phyloP scores from a whole-genome alignment of 805 yeast species.

The Middelhovenomyces tepae region DNA sequence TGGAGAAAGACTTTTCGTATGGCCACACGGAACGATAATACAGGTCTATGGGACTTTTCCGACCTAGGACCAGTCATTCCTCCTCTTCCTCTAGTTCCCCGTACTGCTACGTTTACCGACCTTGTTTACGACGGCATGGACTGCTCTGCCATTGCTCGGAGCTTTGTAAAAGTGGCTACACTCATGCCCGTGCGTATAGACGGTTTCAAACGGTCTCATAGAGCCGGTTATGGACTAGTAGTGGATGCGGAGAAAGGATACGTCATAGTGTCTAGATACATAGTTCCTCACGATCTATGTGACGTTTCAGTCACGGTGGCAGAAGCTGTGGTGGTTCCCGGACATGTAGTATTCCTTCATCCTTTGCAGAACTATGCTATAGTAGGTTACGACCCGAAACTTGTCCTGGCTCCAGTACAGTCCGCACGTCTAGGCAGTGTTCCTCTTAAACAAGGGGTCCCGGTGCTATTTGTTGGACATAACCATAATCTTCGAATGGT shows the following conservation, averaged over 20 bases:
- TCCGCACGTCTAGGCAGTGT: constrained; percentile 53
- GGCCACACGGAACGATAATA: constrained; percentile 49
- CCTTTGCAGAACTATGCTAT: constrained; percentile 84
- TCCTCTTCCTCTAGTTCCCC: constrained; percentile 43
- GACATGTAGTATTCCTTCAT: constrained; percentile 70
- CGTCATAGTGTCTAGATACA: constrained; percentile 66
- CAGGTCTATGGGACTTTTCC: constrained; percentile 51
- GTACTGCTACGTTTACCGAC: constrained; percentile 38
- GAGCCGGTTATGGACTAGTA: constrained; percentile 66
- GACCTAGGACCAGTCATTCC: constrained; percentile 46
- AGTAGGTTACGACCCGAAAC: constrained; percentile 67
- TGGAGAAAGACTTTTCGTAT: constrained; percentile 68
- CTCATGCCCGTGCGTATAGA: constrained; percentile 65
- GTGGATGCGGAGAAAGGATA: constrained; percentile 75
- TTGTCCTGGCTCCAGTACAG: constrained; percentile 60
- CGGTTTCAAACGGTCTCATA: constrained; percentile 55
- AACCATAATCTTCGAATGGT: constrained; percentile 61
- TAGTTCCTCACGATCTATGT: constrained; percentile 73
- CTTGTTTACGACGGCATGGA: constrained; percentile 32
- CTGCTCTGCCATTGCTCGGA: constrained; percentile 49
- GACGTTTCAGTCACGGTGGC: constrained; percentile 76
- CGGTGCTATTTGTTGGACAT: constrained; percentile 71
- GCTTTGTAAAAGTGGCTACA: constrained; percentile 64
- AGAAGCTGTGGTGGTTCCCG: constrained; percentile 75
- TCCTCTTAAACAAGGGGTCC: constrained; percentile 67